A percentile compares a stretch with the other conserved stretches of the same genome.
phyloP scores from a whole-genome alignment of 73 alveolate genomes.

The Paramecium bursaria region DNA sequence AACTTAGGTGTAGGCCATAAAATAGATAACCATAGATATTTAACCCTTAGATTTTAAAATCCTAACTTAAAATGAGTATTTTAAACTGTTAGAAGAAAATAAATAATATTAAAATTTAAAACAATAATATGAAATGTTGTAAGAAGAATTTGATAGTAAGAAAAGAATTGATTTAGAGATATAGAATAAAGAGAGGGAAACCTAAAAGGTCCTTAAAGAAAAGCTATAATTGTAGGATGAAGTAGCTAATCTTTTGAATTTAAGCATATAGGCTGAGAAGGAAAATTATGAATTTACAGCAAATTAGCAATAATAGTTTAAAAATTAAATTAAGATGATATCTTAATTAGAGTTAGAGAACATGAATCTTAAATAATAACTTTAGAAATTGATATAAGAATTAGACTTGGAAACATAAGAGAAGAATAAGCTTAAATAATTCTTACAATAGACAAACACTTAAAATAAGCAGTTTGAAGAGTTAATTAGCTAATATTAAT shows the following conservation, averaged over 20 bases:
- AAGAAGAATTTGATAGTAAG: constrained; percentile 24
- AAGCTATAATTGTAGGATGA: constrained; percentile 12
- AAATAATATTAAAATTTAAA: not conserved
- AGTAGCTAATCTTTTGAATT: constrained; percentile 13
- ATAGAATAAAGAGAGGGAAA: constrained; percentile 27
- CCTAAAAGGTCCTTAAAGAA: not conserved
- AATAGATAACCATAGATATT: constrained; percentile 1
- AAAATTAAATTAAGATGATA: too few species aligned
- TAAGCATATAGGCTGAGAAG: constrained; percentile 37
- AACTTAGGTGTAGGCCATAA: not conserved
- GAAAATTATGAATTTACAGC: constrained; percentile 9
- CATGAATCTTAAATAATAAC: too few species aligned
- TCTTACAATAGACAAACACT: too few species aligned
- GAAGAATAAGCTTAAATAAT: too few species aligned
- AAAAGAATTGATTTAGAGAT: constrained; percentile 1
- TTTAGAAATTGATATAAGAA: too few species aligned
- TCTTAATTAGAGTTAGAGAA: too few species aligned
- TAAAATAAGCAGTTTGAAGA: too few species aligned
- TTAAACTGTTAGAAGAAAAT: not conserved
- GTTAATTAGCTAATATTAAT: too few species aligned
- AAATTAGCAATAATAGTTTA: not conserved
- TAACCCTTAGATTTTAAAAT: constrained; percentile 6
- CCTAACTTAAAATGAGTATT: constrained; percentile 14
- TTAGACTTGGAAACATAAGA: too few species aligned
- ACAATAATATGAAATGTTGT: constrained; percentile 1